phyloP scores from a whole-genome alignment of 2,329 filamentous ascomycete species.

The Fusarium buharicum region DNA sequence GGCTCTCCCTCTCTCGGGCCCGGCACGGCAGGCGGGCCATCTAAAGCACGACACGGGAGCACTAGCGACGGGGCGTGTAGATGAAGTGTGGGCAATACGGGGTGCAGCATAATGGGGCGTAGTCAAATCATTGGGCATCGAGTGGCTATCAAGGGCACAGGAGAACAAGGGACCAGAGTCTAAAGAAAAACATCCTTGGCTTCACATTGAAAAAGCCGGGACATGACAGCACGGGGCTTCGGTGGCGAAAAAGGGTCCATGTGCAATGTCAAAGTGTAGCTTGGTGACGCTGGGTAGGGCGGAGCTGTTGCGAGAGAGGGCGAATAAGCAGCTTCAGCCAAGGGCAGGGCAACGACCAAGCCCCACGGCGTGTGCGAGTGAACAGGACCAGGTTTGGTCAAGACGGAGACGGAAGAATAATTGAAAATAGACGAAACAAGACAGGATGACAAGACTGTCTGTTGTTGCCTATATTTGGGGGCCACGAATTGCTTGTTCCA shows the following conservation, averaged over 20 bases:
- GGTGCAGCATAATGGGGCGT: constrained; percentile 35
- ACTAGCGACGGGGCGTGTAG: constrained; percentile 34
- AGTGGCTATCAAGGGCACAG: constrained; percentile 18
- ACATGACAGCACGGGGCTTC: constrained; percentile 23
- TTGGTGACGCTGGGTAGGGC: constrained; percentile 36
- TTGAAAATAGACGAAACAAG: constrained; percentile 32
- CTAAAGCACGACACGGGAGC: constrained; percentile 34
- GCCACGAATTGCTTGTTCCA: constrained; percentile 24
- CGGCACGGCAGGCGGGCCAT: constrained; percentile 38
- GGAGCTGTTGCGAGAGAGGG: constrained; percentile 22
- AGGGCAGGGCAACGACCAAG: constrained; percentile 39
- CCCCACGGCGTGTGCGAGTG: constrained; percentile 38
- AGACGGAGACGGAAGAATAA: background rate
- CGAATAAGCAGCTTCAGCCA: constrained; percentile 28
- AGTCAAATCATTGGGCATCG: constrained; percentile 43
- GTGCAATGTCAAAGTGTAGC: constrained; percentile 28
- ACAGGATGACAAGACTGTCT: constrained; percentile 9
- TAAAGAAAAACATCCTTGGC: constrained; percentile 25
- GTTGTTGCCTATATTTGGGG: constrained; percentile 37
- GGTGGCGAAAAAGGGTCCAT: constrained; percentile 30
- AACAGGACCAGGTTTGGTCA: constrained; percentile 20
- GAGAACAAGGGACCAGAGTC: constrained; percentile 33
- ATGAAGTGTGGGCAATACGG: constrained; percentile 24
- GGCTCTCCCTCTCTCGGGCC: constrained; percentile 30
- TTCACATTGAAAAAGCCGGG: constrained; percentile 17